Evolutionary conservation across 2,329 filamentous ascomycete species (phyloP), one percentile per base, ranked within the genome.

Genomic region (Alternaria sp.): DNA sequence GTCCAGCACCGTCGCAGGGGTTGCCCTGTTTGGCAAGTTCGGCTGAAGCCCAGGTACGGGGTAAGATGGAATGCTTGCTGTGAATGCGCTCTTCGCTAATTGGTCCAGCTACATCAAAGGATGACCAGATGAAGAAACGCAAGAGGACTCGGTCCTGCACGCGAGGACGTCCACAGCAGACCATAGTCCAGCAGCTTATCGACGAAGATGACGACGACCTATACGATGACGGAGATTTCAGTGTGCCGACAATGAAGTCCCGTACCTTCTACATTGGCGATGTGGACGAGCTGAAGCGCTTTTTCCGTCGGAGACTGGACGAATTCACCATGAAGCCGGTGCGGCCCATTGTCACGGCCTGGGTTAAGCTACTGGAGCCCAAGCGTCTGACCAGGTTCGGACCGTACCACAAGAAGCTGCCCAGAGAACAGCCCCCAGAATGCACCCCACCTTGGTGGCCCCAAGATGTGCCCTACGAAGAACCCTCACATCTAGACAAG

Each of bases 301-400:
- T 75, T 40, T 67, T 69, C 21, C 56, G 53, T 2, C 55, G 54
- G 13, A 68, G 72, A 2, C 66, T 75, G 26, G 65, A 67, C 21
- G 72, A 75, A 49, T 65, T 75, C 10, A 75, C 72, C 11, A 70
- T 73, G 65, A 76, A 72, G 52, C 71, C 73, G 0, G 44, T 75
- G 23, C 69, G 72, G 5, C 62, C 66, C 14, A 72, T 76, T 33
- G 69, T 71, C n/a, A 73, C 71, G 2, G 62, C 65, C 7, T 76
- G 74, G 74, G 63, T 76, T 33, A 73, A 71, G 54, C 60, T 65
- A 21, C 54, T 72, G 6, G 69, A 70, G 37, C 74, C 73, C 4
- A 61, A 62, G 21, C 70, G 73, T 4, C 60, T 68, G 34, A 59
- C 65, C 10, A 42, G 51, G 7, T 73, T 69, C 41, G 70, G 71